Evolutionary conservation across 345 rosid genomes (phyloP).

Genomic region (Eucalyptus melliodora): DNA sequence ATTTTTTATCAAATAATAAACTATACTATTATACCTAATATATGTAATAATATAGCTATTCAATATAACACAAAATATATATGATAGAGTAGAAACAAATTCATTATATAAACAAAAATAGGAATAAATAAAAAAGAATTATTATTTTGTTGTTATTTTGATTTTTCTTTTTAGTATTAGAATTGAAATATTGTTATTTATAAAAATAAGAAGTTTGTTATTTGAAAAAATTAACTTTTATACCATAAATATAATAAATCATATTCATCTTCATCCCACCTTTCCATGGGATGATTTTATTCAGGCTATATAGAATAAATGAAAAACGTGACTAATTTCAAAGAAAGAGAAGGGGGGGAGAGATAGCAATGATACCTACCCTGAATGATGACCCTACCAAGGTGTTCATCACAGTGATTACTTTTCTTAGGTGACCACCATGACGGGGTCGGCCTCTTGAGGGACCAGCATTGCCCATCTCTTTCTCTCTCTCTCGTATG

Average conservation of each 20-base stretch:
- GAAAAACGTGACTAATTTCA: background rate
- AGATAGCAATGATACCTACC: background rate
- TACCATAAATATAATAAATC: too few species aligned
- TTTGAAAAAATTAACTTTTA: too few species aligned
- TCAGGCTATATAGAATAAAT: background rate
- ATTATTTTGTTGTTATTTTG: background rate
- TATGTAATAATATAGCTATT: too few species aligned
- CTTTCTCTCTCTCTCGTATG: background rate
- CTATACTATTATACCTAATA: background rate
- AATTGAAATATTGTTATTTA: too few species aligned
- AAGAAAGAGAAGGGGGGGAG: background rate
- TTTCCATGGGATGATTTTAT: background rate
- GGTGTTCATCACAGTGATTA: background rate
- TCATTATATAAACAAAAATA: background rate
- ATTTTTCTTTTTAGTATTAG: background rate
- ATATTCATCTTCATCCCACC: background rate
- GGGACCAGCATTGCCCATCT: background rate
- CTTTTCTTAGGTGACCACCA: background rate
- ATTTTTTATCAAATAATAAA: background rate
- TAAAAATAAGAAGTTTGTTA: background rate
- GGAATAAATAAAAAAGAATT: too few species aligned
- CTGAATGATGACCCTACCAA: background rate
- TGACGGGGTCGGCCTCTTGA: background rate
- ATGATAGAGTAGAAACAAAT: background rate
- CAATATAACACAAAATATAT: background rate